Percentiles rank a stretch among this genome's conserved stretches.
phyloP scores from a whole-genome alignment of 257 asterid species.

The Penstemon eatonii region DNA sequence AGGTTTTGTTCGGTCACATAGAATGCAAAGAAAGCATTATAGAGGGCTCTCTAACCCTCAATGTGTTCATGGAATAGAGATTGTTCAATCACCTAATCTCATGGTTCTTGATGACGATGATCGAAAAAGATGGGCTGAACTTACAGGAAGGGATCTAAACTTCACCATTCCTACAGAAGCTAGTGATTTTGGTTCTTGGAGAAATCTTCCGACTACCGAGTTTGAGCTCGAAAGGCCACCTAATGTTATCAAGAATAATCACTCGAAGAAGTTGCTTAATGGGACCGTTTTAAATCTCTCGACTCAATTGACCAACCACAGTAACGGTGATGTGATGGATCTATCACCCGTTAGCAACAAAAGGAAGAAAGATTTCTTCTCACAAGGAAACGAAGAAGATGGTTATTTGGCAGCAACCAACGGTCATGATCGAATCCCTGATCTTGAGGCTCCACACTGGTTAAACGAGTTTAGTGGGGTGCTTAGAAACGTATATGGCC shows the following conservation, averaged over 20 bases:
- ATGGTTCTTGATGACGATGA: conserved; percentile 64
- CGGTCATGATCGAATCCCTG: conserved; percentile 54
- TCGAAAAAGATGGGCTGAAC: conserved; percentile 77
- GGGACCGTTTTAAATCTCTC: conserved; percentile 71
- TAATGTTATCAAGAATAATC: conserved; percentile 42
- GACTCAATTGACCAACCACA: conserved; percentile 51
- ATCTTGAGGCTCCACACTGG: conserved; percentile 70
- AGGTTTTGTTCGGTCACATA: conserved; percentile 88
- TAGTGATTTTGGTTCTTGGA: conserved; percentile 76
- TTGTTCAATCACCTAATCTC: conserved; percentile 69
- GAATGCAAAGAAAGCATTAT: conserved; percentile 94
- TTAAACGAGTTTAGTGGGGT: conserved; percentile 69
- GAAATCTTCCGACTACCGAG: conserved; percentile 71
- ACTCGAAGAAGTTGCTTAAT: conserved; percentile 61
- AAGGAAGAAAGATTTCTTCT: conserved; percentile 64
- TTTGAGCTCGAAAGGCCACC: conserved; percentile 72
- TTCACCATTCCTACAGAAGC: conserved; percentile 74
- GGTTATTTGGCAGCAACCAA: conserved; percentile 40
- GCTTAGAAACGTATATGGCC: conserved; percentile 68
- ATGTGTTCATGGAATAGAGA: conserved; percentile 89
- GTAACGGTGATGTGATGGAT: conserved; percentile 60
- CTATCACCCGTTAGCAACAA: conserved; percentile 52
- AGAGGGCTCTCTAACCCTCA: conserved; percentile 97
- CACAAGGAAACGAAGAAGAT: conserved; percentile 51
- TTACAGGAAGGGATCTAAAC: conserved; percentile 75